Base-by-base conservation (phyloP, 371 early-diverging fungal species). In the Entomophthora muscae region DNA sequence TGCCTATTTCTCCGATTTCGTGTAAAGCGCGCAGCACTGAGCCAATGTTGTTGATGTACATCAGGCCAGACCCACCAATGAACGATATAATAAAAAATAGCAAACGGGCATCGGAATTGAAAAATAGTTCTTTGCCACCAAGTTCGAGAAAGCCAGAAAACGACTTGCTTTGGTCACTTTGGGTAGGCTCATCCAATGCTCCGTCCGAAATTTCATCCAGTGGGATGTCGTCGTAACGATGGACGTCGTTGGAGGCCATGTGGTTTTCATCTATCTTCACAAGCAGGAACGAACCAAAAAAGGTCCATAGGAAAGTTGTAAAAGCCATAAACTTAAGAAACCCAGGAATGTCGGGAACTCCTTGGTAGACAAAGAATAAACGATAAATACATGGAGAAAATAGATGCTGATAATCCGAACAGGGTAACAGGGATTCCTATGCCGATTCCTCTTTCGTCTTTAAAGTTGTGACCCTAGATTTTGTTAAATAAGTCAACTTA, bases 351-450 rank as follows among this genome's bases (percentile, higher is more conserved):
- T 76, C 70, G 2, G 65, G 63, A n/a, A 63, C 57, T 7, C 31
- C 57, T 22, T 17, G 7, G 28, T 29, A 5, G 30, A 57, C 66
- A 61, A 76, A 78, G 67, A 77, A 80, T 24, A 68, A 63, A 3
- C 65, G 71, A 68, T 78, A 79, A 57, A 84, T 55, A n/a, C 57
- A 75, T 74, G 0, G 85, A 78, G 63, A 83, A 88, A 23, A 84
- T 65, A 67, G 83, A 77, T 0, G 86, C 84, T 12, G 84, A 78
- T 32, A 85, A 73, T 0, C 86, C 88, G 66, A 82, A 82, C 52
- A 77, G 68, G 3, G 81, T 75, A 29, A 83, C 75, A 42, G 83
- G 77, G 1, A 82, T 55, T 7, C 85, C 81, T 65, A 88, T 69
- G 10, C 81, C 83, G 32, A 84, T 60, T 2, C 86, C 88, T 28